Conservation (phyloP, 208 protist genomes). For the Jaenimonas drosophilae region DNA sequence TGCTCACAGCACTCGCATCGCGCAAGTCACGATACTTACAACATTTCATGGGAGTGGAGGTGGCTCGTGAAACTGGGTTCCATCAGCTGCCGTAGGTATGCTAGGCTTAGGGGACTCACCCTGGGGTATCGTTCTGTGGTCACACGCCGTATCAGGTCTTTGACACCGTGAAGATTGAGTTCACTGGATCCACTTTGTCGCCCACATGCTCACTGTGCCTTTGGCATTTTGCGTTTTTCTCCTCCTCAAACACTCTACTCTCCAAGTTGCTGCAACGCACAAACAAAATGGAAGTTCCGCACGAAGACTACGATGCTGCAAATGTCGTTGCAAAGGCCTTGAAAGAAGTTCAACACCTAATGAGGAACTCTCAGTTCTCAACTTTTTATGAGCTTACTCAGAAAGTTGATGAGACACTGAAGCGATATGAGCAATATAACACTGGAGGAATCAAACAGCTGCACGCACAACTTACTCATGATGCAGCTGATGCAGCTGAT, state of each 20-base stretch:
- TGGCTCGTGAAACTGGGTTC: too few relatives aligned
- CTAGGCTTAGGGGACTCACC: too few relatives aligned
- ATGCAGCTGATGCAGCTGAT: constrained; percentile 33
- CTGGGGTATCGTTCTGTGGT: too few relatives aligned
- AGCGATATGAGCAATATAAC: background rate
- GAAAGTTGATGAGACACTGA: background rate
- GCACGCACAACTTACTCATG: constrained; percentile 42
- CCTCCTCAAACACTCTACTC: background rate
- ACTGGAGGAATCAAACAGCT: constrained; percentile 1
- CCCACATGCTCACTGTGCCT: too few relatives aligned
- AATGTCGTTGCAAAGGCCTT: background rate
- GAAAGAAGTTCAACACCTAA: constrained; percentile 1
- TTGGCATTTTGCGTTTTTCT: too few relatives aligned
- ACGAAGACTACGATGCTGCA: background rate
- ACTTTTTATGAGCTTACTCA: constrained; percentile 1
- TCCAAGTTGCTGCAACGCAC: background rate
- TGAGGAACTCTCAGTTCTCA: background rate
- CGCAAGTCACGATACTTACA: too few relatives aligned
- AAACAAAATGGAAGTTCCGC: constrained; percentile 1
- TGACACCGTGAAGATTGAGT: too few relatives aligned
- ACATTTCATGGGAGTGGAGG: too few relatives aligned
- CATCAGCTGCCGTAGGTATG: too few relatives aligned
- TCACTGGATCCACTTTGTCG: too few relatives aligned
- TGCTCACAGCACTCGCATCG: too few relatives aligned
- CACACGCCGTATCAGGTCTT: too few relatives aligned